Evolutionary conservation across 2,329 filamentous ascomycete species (phyloP).

Genomic region (Ceratocystis harringtonii): DNA sequence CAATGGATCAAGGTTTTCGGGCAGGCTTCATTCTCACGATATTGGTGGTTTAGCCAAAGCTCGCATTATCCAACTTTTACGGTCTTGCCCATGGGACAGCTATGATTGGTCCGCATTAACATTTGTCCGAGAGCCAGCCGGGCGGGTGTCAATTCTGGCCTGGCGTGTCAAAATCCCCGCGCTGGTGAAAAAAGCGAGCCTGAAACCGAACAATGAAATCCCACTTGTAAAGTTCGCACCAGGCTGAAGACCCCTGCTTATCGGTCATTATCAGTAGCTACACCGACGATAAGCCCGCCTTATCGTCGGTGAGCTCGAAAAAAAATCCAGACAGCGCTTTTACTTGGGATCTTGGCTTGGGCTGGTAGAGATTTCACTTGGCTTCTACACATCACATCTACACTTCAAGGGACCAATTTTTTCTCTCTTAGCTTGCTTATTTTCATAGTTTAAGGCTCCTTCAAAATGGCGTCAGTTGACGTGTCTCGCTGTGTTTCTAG

Average conservation of each 20-base stretch:
- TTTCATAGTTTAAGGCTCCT: neutral
- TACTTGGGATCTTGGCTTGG: neutral
- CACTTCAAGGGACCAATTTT: neutral
- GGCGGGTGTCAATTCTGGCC: neutral
- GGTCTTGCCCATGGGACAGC: constrained; percentile 6
- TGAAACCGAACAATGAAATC: neutral
- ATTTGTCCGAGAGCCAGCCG: constrained; percentile 15
- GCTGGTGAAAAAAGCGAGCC: neutral
- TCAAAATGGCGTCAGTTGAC: constrained; percentile 17
- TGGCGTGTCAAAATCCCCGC: constrained; percentile 8
- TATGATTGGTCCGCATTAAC: constrained; percentile 12
- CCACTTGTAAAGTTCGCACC: neutral
- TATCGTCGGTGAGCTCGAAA: constrained; percentile 15
- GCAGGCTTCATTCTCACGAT: constrained; percentile 5
- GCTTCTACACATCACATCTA: neutral
- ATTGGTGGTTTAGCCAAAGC: constrained; percentile 9
- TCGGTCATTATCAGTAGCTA: constrained; percentile 6
- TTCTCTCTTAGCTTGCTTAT: neutral
- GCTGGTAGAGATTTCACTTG: constrained; percentile 13
- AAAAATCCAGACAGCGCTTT: constrained; percentile 10
- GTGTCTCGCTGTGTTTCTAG: constrained; percentile 17
- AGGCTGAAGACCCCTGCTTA: neutral
- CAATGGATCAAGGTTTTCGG: constrained; percentile 2
- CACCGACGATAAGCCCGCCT: constrained; percentile 14
- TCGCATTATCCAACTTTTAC: constrained; percentile 13